Evolutionary conservation across 768 basidiomycete genomes (phyloP), one percentile per base, ranked within the genome.

Genomic region (Tylopilus sp.): DNA sequence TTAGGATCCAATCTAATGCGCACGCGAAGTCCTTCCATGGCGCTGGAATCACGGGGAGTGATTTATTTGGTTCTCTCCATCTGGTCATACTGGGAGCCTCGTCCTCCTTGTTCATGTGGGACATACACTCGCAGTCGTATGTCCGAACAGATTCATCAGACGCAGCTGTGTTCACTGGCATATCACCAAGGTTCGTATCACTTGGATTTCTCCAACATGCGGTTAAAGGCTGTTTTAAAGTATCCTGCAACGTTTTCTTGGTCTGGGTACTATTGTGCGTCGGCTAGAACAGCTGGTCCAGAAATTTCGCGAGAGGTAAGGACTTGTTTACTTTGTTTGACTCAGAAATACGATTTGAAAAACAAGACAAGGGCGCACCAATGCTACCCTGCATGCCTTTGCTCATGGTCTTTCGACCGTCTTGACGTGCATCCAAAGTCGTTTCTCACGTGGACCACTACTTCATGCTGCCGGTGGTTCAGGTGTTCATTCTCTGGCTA

Each of bases 101-200:
- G 1, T 91, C 90, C 16, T 61, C 73, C 6, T 71, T 87, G 26
- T 80, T 86, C 64, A 69, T 69, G 10, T 93, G 90, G 90, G 78
- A 89, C 64, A 41, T 68, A 1, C 29, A 30, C 3, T 63, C 63
- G 3, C 85, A 89, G 58, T 75, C 71, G 17, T 92, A 95, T 60
- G 64, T 80, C 3, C 78, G 80, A 51, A 63, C 71, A 12, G 71
- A 68, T 4, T 60, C 75, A 0, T 58, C 66, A 16, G 64, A 72
- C 21, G 65, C 51, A 36, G 67, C 71, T 0, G 59, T 71, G 37
- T 55, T 87, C 58, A 77, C 81, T 47, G 61, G 74, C 7, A 69
- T 85, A 13, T 84, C 80, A 57, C 58, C 62, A 48, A 88, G 87
- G 89, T 85, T 44, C 25, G 62, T 44, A 50, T 46, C 12, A 26